Conservation (phyloP, 2,329 filamentous ascomycete species). For the Nannizzia gypsea region DNA sequence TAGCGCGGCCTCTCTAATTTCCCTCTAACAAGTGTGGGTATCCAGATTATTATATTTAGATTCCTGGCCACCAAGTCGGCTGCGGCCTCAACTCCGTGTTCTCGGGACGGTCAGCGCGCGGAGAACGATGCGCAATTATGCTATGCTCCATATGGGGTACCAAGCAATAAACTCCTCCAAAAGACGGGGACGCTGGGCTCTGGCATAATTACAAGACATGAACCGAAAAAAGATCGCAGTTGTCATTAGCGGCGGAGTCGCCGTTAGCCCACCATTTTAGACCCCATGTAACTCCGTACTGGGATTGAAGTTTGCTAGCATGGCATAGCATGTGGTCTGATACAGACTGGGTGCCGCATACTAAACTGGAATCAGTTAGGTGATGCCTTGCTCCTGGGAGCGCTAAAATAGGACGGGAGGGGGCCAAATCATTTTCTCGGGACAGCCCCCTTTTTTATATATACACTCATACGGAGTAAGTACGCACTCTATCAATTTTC, state of each 20-base stretch:
- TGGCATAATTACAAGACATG: too few species aligned
- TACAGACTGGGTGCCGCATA: background rate
- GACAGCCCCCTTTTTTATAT: slow-evolving; percentile 2
- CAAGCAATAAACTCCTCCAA: background rate
- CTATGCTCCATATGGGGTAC: background rate
- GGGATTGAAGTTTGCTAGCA: background rate
- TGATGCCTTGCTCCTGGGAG: background rate
- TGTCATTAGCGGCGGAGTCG: slow-evolving; percentile 1
- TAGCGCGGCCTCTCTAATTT: background rate
- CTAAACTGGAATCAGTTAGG: slow-evolving; percentile 1
- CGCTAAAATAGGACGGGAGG: background rate
- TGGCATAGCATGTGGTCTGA: background rate
- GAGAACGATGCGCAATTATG: background rate
- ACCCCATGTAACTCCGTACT: background rate
- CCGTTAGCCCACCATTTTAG: background rate
- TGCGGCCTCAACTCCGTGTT: slow-evolving; percentile 3
- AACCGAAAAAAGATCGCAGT: background rate
- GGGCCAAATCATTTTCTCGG: slow-evolving; percentile 1
- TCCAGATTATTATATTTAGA: background rate
- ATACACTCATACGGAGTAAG: too few species aligned
- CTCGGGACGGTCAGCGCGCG: background rate
- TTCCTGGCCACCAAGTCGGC: background rate
- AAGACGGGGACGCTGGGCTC: too few species aligned
- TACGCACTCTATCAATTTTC: too few species aligned
- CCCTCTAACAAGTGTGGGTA: slow-evolving; percentile 3